Base-by-base conservation (phyloP, 495 filamentous ascomycete species). In the Talaromyces nanjingensis region DNA sequence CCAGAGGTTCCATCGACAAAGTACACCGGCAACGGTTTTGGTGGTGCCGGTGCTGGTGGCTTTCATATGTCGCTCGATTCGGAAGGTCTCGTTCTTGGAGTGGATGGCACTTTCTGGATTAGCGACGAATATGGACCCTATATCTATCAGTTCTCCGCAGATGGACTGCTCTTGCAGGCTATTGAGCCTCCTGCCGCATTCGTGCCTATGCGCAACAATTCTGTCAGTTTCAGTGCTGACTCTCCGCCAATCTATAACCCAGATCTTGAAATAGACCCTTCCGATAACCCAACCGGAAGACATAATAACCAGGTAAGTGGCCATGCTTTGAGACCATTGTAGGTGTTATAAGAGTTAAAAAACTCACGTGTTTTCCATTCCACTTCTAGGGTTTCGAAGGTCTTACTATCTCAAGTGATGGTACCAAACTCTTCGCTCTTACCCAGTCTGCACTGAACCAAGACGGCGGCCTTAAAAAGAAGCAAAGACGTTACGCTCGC, bases 121-220 rank as follows among this genome's bases (percentile, higher is more conserved):
- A 86, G 81, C 39, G 90, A 93, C 70, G 90, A 94, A 70, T 93
- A 93, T 70, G 90, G 90, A 4, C 89, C 88, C 0, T 92, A 87
- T 65, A 76, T 91, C 24, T 92, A 87, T 77, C 80, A 86, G 9
- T 93, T 92, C 77, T 74, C 78, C 64, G 55, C 65, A 8, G 67
- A 68, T 0, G 90, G 91, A 29, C 77, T 74, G 52, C 86, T 94
- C 83, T 68, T 83, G 12, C 71, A 74, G 1, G 89, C 89, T 3
- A 87, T 93, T 62, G 83, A 82, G 33, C 89, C 90, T 0, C 88
- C 87, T 0, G 74, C 84, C 37, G 87, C 89, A 7, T 78, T 86
- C 55, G 83, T 94, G 25, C 90, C 89, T 1, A 74, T 81, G 8
- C 83, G 91, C 31, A 89, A 91, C 55, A 81, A 78, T 34, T 79